Base-by-base conservation (phyloP, 371 early-diverging fungal species). In the Massospora cicadina region DNA sequence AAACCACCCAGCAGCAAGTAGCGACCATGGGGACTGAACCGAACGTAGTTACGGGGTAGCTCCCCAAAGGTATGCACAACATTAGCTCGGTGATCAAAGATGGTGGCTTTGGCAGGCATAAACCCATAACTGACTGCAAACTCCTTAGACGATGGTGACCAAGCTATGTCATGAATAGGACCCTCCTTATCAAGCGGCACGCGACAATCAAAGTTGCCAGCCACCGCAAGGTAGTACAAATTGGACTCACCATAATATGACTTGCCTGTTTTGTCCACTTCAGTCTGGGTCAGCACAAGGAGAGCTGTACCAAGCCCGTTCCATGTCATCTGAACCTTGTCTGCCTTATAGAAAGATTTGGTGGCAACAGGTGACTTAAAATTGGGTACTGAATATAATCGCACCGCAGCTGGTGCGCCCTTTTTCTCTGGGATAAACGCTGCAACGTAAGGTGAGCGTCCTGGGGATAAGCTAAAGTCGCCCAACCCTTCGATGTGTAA, bases 171-270 rank as follows among this genome's bases (percentile, higher is more conserved):
- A 69, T 98, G 97, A 64, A 98, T 87, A 27, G 95, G 90, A 1
- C 96, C 97, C 66, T 90, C 87, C 67, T 87, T 86, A 66, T 89
- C 86, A 75, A 64, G n/a, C 43, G 82, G 78, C 2, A 96, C 92
- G 67, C 88, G 81, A 72, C 91, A 88, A 75, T 95, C 95, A 75
- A 84, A 93, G 71, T 83, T 90, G n/a, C 93, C 95, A 33, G 88
- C 85, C 0, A 87, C 87, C 10, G 95, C 79, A 65, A 98, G 74
- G 65, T 87, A 94, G 74, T 91, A 94, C 68, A 98, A 76, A 58
- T 84, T 85, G 55, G 90, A 91, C 71, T 96, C 93, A n/a, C 98
- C 98, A 72, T 98, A 98, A 77, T 98, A 98, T 25, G 90, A 89
- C 71, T 91, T 85, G 68, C 92, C 92, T 13, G 95, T 89, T 71